A percentile compares a stretch with the other conserved stretches of the same genome.
Conservation (phyloP, 805 yeast genomes). For the Cyberlindnera sargentensis region DNA sequence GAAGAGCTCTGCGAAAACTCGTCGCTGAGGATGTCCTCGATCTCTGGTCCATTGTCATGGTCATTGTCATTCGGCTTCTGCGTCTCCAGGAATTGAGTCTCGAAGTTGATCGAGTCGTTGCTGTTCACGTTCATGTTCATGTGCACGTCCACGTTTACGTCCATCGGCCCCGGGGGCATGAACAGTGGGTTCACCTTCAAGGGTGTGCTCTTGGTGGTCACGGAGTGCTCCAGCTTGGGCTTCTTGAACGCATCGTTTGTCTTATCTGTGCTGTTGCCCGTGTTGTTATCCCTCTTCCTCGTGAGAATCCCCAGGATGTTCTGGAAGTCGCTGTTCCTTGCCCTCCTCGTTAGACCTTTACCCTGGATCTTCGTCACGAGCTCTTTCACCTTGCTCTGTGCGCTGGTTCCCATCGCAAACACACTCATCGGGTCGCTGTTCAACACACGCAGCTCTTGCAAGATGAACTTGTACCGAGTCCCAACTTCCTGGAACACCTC, state of each 20-base stretch:
- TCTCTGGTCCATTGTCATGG: neutral
- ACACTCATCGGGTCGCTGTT: neutral
- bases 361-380: neutral
- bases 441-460: neutral
- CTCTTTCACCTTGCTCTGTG: neutral
- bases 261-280: neutral
- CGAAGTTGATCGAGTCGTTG: neutral
- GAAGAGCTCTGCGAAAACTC: too few relatives aligned
- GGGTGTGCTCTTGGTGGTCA: neutral
- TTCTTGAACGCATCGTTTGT: neutral
- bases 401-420: neutral
- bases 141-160: neutral
- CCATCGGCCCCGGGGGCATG: neutral
- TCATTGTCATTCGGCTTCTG: neutral
- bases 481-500: neutral
- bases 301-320: slow-evolving; percentile 1
- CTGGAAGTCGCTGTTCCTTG: slow-evolving; percentile 4
- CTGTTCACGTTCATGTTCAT: too few relatives aligned
- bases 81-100: slow-evolving; percentile 2
- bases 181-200: neutral
- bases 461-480: neutral
- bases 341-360: neutral
- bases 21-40: too few relatives aligned
- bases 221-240: neutral
- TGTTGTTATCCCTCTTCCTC: neutral